Evolutionary conservation across 1,284 basidiomycete genomes (phyloP), one percentile per base, ranked within the genome.

Genomic region (Leccinum ponderosum): DNA sequence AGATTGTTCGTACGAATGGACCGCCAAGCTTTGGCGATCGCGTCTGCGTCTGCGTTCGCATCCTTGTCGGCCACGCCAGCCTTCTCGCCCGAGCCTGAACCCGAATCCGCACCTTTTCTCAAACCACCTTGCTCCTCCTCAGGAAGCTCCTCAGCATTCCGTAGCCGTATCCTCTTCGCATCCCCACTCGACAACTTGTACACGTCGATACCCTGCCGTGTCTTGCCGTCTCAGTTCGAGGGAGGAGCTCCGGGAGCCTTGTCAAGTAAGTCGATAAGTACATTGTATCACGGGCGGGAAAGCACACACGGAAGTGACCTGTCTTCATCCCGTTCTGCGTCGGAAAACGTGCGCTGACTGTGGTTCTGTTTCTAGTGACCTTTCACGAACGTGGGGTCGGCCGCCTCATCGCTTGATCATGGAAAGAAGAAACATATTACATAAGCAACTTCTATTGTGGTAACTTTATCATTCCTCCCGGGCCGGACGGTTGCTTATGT

Each of bases 1-100:
- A 99, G 98, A 78, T 98, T 97, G 77, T 93, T 96, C 25, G 86
- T 82, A 54, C 94, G 83, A 4, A 98, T 87, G 5, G 88, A 87
- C 60, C 89, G 82, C 58, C 93, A 81, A 29, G 90, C 86, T 64
- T 86, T 87, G 4, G 87, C 85, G 56, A 87, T 85, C 53, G 85
- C 82, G 57, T 87, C 87, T 17, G 42, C 42, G 17, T 44, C 42
- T 17, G 42, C 42, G 17, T 44, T 17, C 9, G 42, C 9, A 9
- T 56, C 79, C 89, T 56, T 84, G 82, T 39, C 42, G 42, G 42
- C 11, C 3, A 2, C 42, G 42, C 42, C 6, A 6, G 42, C 17
- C 0, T 44, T 29, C 1, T 25, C 42, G 42, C 42, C 42, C 42
- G 6, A 20, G 6, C 17, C 9, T 0, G 42, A 17, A 6, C 39